A percentile compares a stretch with the other conserved stretches of the same genome.
Evolutionary conservation across 2,329 filamentous ascomycete genomes (phyloP).

Genomic region (Trichoderma atrobrunneum): DNA sequence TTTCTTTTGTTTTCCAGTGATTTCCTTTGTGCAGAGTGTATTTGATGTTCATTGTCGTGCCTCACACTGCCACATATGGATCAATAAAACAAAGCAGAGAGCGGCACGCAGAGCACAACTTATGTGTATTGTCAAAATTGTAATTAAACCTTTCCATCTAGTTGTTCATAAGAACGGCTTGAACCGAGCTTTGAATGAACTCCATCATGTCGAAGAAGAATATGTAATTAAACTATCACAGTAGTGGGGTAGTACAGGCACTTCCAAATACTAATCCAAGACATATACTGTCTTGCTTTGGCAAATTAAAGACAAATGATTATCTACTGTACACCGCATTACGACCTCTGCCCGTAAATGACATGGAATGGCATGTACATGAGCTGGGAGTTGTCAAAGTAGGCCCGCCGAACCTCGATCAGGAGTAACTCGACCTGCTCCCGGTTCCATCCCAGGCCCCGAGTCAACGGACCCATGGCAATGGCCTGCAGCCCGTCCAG

Average conservation of each 20-base stretch:
- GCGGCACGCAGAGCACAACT: not conserved
- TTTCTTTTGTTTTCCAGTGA: not conserved
- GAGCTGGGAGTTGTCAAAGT: conserved; percentile 43
- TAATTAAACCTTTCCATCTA: not conserved
- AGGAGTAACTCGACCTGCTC: conserved; percentile 50
- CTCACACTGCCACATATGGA: not conserved
- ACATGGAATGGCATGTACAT: conserved; percentile 57
- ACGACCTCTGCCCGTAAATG: conserved; percentile 53
- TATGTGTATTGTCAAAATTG: not conserved
- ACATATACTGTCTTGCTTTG: not conserved
- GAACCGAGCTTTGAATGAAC: not conserved
- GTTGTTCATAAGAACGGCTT: not conserved
- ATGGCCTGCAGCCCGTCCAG: conserved; percentile 51
- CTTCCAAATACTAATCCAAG: not conserved
- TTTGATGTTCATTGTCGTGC: not conserved
- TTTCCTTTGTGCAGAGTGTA: not conserved
- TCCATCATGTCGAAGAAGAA: not conserved
- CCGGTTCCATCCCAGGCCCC: conserved; percentile 46
- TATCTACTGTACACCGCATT: conserved; percentile 14
- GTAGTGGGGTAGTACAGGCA: not conserved
- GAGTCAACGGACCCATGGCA: conserved; percentile 50
- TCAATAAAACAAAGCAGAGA: not conserved
- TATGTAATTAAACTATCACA: not conserved
- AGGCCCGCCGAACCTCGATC: conserved; percentile 47
- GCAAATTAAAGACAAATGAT: not conserved